These are phyloP conservation scores for Termitomyces sp. DNA, from an alignment of 768 basidiomycete genomes.

Conservation along the genomic window DNA sequence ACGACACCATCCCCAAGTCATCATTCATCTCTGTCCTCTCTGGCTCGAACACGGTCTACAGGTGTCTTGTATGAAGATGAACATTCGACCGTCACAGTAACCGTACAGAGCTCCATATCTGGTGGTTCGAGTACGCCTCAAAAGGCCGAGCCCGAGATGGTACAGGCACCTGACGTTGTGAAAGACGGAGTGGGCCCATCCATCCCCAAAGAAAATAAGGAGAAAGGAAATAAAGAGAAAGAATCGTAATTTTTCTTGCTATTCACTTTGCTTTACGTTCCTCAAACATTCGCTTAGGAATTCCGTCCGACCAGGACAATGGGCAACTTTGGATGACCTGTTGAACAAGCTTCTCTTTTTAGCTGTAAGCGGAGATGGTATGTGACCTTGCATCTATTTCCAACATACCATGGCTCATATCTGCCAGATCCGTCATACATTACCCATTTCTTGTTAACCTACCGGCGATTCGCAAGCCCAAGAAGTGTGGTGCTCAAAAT, in stretches of 20 bases:
- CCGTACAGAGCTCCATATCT: conserved; percentile 2
- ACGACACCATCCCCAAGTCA: conserved; percentile 19
- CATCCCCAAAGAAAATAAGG: conserved; percentile 28
- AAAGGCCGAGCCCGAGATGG: background rate
- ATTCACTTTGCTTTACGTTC: background rate
- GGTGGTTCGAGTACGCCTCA: background rate
- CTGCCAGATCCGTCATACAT: conserved; percentile 69
- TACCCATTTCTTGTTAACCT: conserved; percentile 78
- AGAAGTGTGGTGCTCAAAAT: conserved; percentile 79
- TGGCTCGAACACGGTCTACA: conserved; percentile 53
- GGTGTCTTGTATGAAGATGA: conserved; percentile 42
- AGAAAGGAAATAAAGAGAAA: conserved; percentile 41
- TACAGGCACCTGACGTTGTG: background rate
- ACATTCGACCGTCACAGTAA: conserved; percentile 26
- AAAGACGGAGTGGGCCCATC: conserved; percentile 14
- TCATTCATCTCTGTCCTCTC: conserved; percentile 38
- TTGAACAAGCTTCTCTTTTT: conserved; percentile 81
- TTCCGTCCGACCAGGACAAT: conserved; percentile 55
- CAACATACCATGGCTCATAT: conserved; percentile 1
- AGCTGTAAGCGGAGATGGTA: conserved; percentile 83
- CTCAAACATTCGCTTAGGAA: conserved; percentile 2
- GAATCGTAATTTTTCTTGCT: conserved; percentile 12
- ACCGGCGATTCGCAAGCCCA: conserved; percentile 78
- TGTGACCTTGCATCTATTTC: conserved; percentile 3
- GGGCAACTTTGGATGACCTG: conserved; percentile 74